A percentile compares a stretch with the other conserved stretches of the same genome.
Conservation (phyloP, 495 filamentous ascomycete species). For the Aspergillus diversus region DNA sequence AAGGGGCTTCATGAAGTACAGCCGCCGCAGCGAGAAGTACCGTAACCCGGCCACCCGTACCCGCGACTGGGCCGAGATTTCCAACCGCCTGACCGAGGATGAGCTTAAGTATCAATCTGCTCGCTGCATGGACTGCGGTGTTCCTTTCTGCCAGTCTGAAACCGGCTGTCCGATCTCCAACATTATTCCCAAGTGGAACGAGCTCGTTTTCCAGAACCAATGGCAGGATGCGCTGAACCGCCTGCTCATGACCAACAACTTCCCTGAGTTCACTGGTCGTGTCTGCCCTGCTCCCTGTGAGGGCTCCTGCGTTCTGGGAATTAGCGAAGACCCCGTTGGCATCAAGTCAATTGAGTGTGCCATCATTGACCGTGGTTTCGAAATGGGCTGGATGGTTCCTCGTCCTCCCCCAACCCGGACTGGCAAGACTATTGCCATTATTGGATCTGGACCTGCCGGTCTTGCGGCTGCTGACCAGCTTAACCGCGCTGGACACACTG, state of each 20-base stretch:
- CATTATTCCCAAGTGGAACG: conserved; percentile 99
- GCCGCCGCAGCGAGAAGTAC: conserved; percentile 93
- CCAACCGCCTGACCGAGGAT: conserved; percentile 86
- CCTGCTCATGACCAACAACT: conserved; percentile 98
- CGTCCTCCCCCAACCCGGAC: conserved; percentile 77
- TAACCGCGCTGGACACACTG: conserved; percentile 87
- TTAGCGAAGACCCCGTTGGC: conserved; percentile 97
- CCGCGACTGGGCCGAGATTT: conserved; percentile 95
- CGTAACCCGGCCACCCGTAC: conserved; percentile 82
- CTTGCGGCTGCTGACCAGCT: conserved; percentile 93
- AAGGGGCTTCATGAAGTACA: conserved; percentile 98
- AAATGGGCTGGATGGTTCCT: conserved; percentile 99
- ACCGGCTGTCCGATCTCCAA: conserved; percentile 98
- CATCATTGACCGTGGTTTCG: conserved; percentile 98
- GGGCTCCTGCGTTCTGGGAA: conserved; percentile 95
- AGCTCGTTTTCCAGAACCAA: conserved; percentile 88
- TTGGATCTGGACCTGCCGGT: conserved; percentile 93
- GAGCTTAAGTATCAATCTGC: conserved; percentile 98
- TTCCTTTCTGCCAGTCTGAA: conserved; percentile 98
- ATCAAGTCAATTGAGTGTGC: conserved; percentile 99
- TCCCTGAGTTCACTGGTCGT: conserved; percentile 98
- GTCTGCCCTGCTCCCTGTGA: conserved; percentile 98
- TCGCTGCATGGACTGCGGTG: conserved; percentile 99
- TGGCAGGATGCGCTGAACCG: conserved; percentile 97
- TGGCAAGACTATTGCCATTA: conserved; percentile 88